These are phyloP conservation scores for Microsporum ferrugineum DNA, from an alignment of 2,329 filamentous ascomycete species.

Conservation along the genomic window DNA sequence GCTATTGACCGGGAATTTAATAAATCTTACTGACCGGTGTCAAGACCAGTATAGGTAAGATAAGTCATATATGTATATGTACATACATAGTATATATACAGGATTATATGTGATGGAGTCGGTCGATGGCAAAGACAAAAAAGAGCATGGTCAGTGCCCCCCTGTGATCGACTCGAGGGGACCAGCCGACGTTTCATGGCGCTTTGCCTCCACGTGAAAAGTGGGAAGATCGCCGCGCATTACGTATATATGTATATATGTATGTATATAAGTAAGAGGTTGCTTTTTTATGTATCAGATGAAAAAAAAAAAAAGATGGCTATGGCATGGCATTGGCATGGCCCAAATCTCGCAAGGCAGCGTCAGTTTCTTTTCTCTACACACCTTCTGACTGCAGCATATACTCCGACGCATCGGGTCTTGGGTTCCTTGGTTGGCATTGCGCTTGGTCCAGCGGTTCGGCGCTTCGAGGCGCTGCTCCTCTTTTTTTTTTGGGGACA, in stretches of 20 bases:
- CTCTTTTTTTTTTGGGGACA: too few species aligned
- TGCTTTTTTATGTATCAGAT: not conserved
- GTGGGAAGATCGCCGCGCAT: conserved; percentile 2
- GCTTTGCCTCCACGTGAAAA: conserved; percentile 4
- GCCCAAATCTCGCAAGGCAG: not conserved
- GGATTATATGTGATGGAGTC: not conserved
- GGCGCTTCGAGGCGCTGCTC: not conserved
- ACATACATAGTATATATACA: not conserved
- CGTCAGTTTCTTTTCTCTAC: not conserved
- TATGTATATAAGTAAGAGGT: not conserved
- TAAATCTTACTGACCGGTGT: not conserved
- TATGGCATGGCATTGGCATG: not conserved
- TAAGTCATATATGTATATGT: not conserved
- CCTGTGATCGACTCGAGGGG: conserved; percentile 1
- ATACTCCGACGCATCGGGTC: not conserved
- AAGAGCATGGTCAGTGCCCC: conserved; percentile 2
- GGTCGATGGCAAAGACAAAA: not conserved
- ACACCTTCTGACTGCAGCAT: not conserved
- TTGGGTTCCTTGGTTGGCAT: not conserved
- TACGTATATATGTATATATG: not conserved
- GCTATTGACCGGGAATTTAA: not conserved
- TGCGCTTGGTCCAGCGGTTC: not conserved
- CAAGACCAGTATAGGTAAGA: too few species aligned
- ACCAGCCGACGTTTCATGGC: conserved; percentile 2
- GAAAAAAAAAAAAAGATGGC: not conserved